Evolutionary conservation across 1,284 basidiomycete species (phyloP), one percentile per base, ranked within the genome.

Genomic region (Xanthoconium separans): DNA sequence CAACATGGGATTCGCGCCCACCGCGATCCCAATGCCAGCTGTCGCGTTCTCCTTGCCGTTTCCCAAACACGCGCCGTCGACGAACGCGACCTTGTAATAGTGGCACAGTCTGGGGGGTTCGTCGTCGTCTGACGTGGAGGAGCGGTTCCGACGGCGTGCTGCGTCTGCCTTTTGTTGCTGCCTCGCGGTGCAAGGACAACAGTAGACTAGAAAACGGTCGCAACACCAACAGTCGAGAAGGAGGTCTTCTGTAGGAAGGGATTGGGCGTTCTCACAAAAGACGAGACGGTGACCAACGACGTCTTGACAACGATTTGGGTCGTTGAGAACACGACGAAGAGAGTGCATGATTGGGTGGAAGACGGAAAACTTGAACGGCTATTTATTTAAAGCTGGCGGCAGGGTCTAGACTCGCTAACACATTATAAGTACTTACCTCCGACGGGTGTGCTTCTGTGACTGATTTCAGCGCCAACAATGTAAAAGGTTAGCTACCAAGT

Each of bases 241-340:
- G 49, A 57, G 61, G 10, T 61, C n/a, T 4, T 54, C 46, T 18
- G 44, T 55, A 18, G 58, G 18, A 36, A 51, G 11, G 16, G n/a
- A 16, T 4, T 45, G 22, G 2, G 44, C 44, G 4, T 2, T 6
- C 8, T 55, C 54, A 29, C 60, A 62, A 30, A 58, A 55, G 30
- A 61, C 18, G 51, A 63, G 54, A 45, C 54, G 60, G 10, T 41
- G 57, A 9, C 15, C 30, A 42, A 61, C 34, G 34, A 61, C 60
- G 6, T 50, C 44, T 41, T 61, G 53, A 33, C 49, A 50, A 42
- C 53, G 53, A 0, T 11, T 2, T 0, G 48, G 16, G 30, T 56
- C 16, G 10, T 41, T 47, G 50, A 58, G 56, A 16, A 24, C 36
- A 44, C 50, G 58, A 24, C 47, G 50, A 20, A 61, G 33, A 22